Evolutionary conservation across 148 eudicot species (phyloP), one percentile per base, ranked within the genome.

Genomic region (Polygonum aviculare): DNA sequence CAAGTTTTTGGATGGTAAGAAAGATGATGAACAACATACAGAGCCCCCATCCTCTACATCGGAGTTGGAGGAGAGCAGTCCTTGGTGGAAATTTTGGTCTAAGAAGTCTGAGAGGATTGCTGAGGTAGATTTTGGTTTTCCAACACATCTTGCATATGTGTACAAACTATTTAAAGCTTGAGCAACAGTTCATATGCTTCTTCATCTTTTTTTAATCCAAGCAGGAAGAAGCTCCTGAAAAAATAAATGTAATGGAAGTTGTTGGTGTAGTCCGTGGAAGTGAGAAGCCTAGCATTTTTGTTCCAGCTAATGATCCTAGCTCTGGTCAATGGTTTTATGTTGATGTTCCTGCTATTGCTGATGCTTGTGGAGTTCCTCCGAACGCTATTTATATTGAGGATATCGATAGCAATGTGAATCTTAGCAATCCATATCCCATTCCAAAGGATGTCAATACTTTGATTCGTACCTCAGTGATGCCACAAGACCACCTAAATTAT

Each of bases 221-320:
- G 75, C 84, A 91, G 97, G 93, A 90, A 50, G 85, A 81, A 77
- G 75, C 82, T 83, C 79, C 86, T 75, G 60, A 77, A 72, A 76
- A 82, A 79, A 80, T 47, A 69, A 78, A 82, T 6, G 77, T 83
- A 38, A 67, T 15, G 6, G 90, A 92, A 90, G 90, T 95, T 79
- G 80, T 87, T 18, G 97, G 98, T 71, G 97, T 95, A 47, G 75
- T 90, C 82, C 96, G 98, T 78, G 96, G 92, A 62, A 90, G 97
- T 80, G 98, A 95, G 86, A 95, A 89, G 77, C 98, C 97, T 12
- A 95, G 93, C 83, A 90, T 90, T 74, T 95, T 92, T 85, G 97
- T 92, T 72, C 98, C 98, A 62, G 89, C 85, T 63, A 95, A 95
- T 80, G 97, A 90, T 81, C 94, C 97, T 7, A 75, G 77, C 75